Evolutionary conservation across 805 yeast genomes (phyloP), one percentile per base, ranked within the genome.

Genomic region (Pichia heedii): DNA sequence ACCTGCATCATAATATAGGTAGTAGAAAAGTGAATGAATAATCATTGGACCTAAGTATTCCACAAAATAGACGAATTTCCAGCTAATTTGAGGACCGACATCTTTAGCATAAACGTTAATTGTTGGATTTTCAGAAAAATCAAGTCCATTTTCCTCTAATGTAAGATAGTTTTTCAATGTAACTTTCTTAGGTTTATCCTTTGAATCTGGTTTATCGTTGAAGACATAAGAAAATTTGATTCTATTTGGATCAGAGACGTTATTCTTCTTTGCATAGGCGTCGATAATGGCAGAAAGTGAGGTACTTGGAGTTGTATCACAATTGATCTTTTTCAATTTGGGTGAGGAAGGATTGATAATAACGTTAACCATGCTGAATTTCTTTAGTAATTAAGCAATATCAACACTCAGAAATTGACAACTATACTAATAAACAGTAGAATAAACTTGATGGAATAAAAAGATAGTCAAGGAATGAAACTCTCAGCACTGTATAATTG

Each of bases 11-110:
- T 66, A 71, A 38, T 54, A 56, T 38, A 65, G 59, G 43, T 62
- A 70, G 60, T 77, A 90, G 43, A 84, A 67, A 16, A 86, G 44
- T 1, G 86, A 74, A 61, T 89, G 96, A 55, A 90, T 71, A 34
- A 89, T 37, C 44, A 93, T 67, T 10, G 98, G 98, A 3, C 97
- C 97, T 16, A 84, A 53, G 60, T 93, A 93, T 66, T 93, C 98
- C 50, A 86, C 67, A 41, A 86, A 54, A 58, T 80, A 93, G n/a
- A 90, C 97, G 3, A 87, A 74, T 65, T 84, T 76, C 96, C 97
- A 93, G 5, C 81, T 79, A 46, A 93, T 77, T 65, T 93, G 98
- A 1, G 89, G 88, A 19, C 98, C 98, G 48, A 90, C 69, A 58
- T 90, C 98, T 61, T 90, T 89, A 43, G 84, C 84, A 50, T 66